Evolutionary conservation across 345 rosid species (phyloP).

Genomic region (Corchorus capsularis): DNA sequence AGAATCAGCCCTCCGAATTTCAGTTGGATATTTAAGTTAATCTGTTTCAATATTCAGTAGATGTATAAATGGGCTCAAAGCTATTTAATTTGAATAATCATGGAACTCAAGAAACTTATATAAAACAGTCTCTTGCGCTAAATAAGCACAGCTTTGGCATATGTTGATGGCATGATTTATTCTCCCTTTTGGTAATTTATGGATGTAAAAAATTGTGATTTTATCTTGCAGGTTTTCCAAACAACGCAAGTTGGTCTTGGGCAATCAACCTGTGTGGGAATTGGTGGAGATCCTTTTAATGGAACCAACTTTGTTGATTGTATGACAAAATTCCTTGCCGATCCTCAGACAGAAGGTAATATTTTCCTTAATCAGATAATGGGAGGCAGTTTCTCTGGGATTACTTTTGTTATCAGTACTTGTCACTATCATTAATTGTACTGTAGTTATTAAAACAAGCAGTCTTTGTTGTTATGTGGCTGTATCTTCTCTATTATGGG

Average conservation of each 20-base stretch:
- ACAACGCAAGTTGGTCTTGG: conserved; percentile 96
- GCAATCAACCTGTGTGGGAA: conserved; percentile 82
- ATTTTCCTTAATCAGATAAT: not conserved
- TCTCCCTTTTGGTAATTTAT: not conserved
- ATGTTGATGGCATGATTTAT: not conserved
- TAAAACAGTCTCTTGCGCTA: not conserved
- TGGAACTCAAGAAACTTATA: not conserved
- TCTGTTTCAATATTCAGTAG: not conserved
- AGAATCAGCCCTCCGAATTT: not conserved
- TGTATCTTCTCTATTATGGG: conserved; percentile 5
- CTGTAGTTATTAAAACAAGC: not conserved
- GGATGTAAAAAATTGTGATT: not conserved
- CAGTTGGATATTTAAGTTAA: not conserved
- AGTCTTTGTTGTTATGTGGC: not conserved
- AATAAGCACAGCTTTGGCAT: not conserved
- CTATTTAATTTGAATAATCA: not conserved
- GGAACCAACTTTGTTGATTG: conserved; percentile 98
- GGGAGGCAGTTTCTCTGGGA: not conserved
- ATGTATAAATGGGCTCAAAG: not conserved
- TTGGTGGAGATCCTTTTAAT: conserved; percentile 97
- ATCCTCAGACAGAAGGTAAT: conserved; percentile 97
- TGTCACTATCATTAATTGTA: not conserved
- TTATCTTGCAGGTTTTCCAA: conserved; percentile 77
- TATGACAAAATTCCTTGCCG: conserved; percentile 71
- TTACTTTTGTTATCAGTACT: not conserved